Evolutionary conservation across 23 red algal genomes (phyloP), one percentile per base, ranked within the genome.

Genomic region (Agarophyton chilense): DNA sequence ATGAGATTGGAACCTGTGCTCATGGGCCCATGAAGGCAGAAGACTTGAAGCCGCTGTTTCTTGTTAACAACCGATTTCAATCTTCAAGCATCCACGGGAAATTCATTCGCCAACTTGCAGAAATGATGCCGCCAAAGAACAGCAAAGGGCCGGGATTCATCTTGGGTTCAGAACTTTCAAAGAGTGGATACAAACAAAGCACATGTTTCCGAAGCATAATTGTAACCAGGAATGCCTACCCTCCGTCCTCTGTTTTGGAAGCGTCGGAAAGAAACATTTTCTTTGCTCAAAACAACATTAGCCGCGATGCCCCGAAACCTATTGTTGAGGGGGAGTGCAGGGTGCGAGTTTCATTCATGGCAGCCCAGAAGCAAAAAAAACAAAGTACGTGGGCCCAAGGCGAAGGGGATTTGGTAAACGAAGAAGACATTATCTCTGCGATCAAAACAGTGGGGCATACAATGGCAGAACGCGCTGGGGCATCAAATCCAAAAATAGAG

Each of bases 171-270:
- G 62, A 87, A 33, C 50, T 87, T 40, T 72, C 62, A 33, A 56
- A 52, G 29, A 87, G 54, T 44, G 82, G 82, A 41, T 34, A 68
- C 33, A 51, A 87, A 19, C 52, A 68, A 18, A 58, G 54, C 29
- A 87, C 82, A 46, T 87, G 82, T 57, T 87, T 87, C 45, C 82
- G 82, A 33, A 66, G 54, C 54, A 87, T 87, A 32, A 46, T 87
- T 46, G 43, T 87, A 8, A 87, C 82, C 12, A 72, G 67, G 46
- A 75, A 87, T 41, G 43, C 67, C 6, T 87, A 87, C 38, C 82
- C 82, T 38, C 82, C 82, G 32, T 65, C 55, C 6, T 72, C 57
- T 18, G 65, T 87, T 2, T 25, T 87, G 49, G 52, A 87, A 47
- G 62, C 55, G 26, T 2, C 28, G 3, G 82, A 87, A 56, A 41